Evolutionary conservation across 179 eudicot species (phyloP).

Genomic region (Silene noctiflora): DNA sequence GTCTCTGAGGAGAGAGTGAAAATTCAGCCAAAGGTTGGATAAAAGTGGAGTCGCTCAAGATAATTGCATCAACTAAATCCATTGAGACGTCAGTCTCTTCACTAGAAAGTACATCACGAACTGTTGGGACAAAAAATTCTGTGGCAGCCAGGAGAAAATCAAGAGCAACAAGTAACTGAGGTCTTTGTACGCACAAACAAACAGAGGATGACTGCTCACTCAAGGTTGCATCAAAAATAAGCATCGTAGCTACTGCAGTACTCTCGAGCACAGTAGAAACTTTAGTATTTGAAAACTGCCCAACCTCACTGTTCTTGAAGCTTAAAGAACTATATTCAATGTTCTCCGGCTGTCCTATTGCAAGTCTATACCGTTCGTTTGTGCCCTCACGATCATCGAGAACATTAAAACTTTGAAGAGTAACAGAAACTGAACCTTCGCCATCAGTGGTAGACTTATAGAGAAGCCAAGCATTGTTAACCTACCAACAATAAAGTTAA

Average conservation of each 20-base stretch:
- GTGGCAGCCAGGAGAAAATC: slow-evolving; percentile 84
- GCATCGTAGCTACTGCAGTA: slow-evolving; percentile 68
- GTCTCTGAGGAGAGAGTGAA: slow-evolving; percentile 71
- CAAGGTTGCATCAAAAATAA: slow-evolving; percentile 82
- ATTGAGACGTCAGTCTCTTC: slow-evolving; percentile 57
- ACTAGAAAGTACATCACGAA: slow-evolving; percentile 57
- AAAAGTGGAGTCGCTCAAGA: slow-evolving; percentile 55
- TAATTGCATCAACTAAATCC: slow-evolving; percentile 56
- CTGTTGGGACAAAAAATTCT: slow-evolving; percentile 89
- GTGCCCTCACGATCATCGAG: slow-evolving; percentile 95
- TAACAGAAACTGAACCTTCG: slow-evolving; percentile 73
- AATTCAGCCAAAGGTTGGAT: slow-evolving; percentile 57
- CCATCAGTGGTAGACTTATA: slow-evolving; percentile 65
- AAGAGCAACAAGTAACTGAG: slow-evolving; percentile 94
- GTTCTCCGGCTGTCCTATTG: slow-evolving; percentile 71
- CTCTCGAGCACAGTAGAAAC: slow-evolving; percentile 23
- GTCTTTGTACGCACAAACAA: slow-evolving; percentile 82
- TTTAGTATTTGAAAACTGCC: slow-evolving; percentile 31
- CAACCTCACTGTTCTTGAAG: slow-evolving; percentile 33
- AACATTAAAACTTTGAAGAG: slow-evolving; percentile 75
- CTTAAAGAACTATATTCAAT: slow-evolving; percentile 39
- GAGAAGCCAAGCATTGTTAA: slow-evolving; percentile 79
- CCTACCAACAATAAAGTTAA: slow-evolving; percentile 35
- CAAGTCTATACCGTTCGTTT: slow-evolving; percentile 81
- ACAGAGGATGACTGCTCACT: slow-evolving; percentile 52